Evolutionary conservation across 495 filamentous ascomycete species (phyloP).

Genomic region (Xylaria bambusicola): DNA sequence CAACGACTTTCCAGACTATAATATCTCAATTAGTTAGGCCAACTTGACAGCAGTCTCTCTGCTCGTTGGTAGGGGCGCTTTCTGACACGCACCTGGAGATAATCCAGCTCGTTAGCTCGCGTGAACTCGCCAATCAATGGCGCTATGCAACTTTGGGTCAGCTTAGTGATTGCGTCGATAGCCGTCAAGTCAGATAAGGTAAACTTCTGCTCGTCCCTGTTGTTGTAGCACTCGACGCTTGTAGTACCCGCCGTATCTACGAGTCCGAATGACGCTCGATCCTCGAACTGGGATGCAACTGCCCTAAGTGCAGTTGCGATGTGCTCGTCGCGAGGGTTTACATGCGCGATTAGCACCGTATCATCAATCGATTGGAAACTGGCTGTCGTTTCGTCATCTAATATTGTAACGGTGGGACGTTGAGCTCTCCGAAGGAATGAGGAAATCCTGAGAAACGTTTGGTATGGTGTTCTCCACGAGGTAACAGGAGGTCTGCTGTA

Average conservation of each 20-base stretch:
- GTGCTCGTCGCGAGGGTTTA: slow-evolving; percentile 27
- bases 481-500: not conserved
- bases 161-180: slow-evolving; percentile 36
- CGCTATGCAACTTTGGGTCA: slow-evolving; percentile 37
- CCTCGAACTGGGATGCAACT: slow-evolving; percentile 37
- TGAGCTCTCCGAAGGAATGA: slow-evolving; percentile 41
- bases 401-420: slow-evolving; percentile 35
- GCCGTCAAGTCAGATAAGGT: slow-evolving; percentile 32
- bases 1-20: slow-evolving; percentile 47
- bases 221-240: slow-evolving; percentile 43
- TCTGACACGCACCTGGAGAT: slow-evolving; percentile 37
- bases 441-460: slow-evolving; percentile 33
- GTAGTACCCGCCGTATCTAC: slow-evolving; percentile 25
- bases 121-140: slow-evolving; percentile 49
- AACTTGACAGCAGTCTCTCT: not conserved
- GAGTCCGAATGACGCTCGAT: slow-evolving; percentile 47
- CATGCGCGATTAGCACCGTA: slow-evolving; percentile 44
- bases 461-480: not conserved
- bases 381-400: slow-evolving; percentile 32
- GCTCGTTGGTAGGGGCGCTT: no score
- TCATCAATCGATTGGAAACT: slow-evolving; percentile 43
- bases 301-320: slow-evolving; percentile 26
- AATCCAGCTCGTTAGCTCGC: slow-evolving; percentile 43
- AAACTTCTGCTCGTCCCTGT: slow-evolving; percentile 39
- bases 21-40: not conserved